These are phyloP conservation scores for Thozetella sp. DNA, from an alignment of 495 filamentous ascomycete genomes.

Conservation along the genomic window DNA sequence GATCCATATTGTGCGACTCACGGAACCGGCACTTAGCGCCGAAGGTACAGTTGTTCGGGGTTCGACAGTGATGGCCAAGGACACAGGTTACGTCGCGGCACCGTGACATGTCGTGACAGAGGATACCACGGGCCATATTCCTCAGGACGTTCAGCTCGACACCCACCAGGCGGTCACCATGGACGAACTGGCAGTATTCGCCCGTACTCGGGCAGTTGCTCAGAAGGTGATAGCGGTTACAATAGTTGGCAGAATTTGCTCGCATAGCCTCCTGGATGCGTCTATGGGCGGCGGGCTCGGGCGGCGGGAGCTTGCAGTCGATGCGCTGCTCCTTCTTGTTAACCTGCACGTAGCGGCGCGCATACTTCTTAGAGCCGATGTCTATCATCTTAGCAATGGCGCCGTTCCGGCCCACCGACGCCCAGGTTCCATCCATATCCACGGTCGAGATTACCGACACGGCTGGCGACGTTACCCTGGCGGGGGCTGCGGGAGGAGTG, in stretches of 20 bases:
- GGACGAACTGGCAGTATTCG: constrained; percentile 27
- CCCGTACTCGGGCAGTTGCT: constrained; percentile 21
- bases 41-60: constrained; percentile 17
- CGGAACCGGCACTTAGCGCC: constrained; percentile 24
- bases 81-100: constrained; percentile 29
- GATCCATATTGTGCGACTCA: constrained; percentile 28
- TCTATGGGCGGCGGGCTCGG: constrained; percentile 14
- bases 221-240: constrained; percentile 33
- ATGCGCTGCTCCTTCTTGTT: constrained; percentile 31
- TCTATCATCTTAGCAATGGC: constrained; percentile 15
- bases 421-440: constrained; percentile 11
- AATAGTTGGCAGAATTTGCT: constrained; percentile 26
- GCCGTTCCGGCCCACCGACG: constrained; percentile 12
- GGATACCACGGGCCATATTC: constrained; percentile 22
- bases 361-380: constrained; percentile 16
- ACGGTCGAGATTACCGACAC: neutral
- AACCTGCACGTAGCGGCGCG: constrained; percentile 19
- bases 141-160: constrained; percentile 22
- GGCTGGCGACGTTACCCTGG: neutral
- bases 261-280: constrained; percentile 19
- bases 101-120: constrained; percentile 14
- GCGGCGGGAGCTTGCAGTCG: constrained; percentile 27
- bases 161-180: constrained; percentile 20
- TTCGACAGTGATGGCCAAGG: constrained; percentile 35
- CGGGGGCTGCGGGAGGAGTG: neutral